Evolutionary conservation across 2,329 filamentous ascomycete genomes (phyloP), one percentile per base, ranked within the genome.

Genomic region (Venturia nashicola): DNA sequence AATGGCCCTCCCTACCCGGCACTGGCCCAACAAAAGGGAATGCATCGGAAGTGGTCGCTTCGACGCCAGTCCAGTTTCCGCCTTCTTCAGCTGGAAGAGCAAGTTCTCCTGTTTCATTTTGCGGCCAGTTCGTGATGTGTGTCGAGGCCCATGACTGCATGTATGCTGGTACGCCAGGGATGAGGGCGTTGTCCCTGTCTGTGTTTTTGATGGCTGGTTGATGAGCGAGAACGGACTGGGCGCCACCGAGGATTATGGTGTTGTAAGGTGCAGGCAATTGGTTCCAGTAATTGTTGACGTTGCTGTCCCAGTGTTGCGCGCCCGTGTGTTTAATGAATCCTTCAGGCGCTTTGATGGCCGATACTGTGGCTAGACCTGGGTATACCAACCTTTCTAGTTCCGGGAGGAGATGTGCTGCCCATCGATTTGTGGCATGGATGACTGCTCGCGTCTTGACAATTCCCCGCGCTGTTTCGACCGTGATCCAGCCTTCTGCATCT

Each of bases 351-450:
- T 36, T 57, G 32, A 57, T 57, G 16, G 51, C 51, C 5, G 32
- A 34, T 39, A 61, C 59, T 2, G 39, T 61, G 27, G 59, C 36
- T 27, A 42, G 36, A 42, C 39, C 59, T 32, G 59, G 59, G 39
- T 42, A 61, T 2, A 61, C 36, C 12, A 61, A 43, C 0, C 16
- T 42, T 54, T 75, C 79, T 0, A 75, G 72, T 36, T 78, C 54
- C 1, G 63, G 61, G 9, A 72, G 65, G 0, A 74, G 65, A 54
- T 71, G 69, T 0, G 72, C 67, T 1, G 72, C 74, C 65, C 74
- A 75, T 2, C 69, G 73, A 63, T 75, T 75, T 16, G 73, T 74
- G 2, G 73, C 72, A n/a, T 74, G 62, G 2, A 74, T 67, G 36
- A 74, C 65, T 16, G 64, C 66, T 1, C 23, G 61, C 0, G 72